Percentiles rank a stretch among this genome's conserved stretches.
Conservation (phyloP, 2,329 filamentous ascomycete species). For the Ophiostoma sp. region DNA sequence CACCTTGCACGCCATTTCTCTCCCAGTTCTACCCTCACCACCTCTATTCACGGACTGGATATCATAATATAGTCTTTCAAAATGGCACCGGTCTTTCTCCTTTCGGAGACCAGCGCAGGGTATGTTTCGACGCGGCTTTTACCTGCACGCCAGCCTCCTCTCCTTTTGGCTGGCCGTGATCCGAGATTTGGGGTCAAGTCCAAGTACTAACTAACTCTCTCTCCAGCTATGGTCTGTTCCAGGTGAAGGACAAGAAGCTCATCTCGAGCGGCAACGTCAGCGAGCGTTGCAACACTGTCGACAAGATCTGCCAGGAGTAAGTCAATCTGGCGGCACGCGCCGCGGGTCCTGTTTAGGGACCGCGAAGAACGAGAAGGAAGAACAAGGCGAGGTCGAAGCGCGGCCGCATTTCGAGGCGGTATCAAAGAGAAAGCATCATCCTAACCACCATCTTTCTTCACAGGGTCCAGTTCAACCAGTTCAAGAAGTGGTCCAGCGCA, state of each 20-base stretch:
- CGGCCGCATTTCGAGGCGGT: neutral
- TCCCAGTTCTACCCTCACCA: conserved; percentile 20
- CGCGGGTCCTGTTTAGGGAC: neutral
- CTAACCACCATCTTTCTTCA: neutral
- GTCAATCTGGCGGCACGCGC: conserved; percentile 34
- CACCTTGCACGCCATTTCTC: neutral
- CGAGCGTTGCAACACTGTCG: conserved; percentile 65
- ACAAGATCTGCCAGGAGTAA: conserved; percentile 81
- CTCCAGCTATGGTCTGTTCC: conserved; percentile 88
- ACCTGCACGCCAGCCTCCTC: conserved; percentile 11
- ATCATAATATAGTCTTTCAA: conserved; percentile 31
- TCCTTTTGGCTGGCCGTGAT: neutral
- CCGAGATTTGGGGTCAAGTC: neutral
- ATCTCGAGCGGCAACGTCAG: conserved; percentile 79
- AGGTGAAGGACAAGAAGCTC: conserved; percentile 97
- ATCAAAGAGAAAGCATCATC: neutral
- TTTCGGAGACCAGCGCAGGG: conserved; percentile 85
- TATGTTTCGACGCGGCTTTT: conserved; percentile 37
- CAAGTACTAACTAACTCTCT: conserved; percentile 34
- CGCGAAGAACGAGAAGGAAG: neutral
- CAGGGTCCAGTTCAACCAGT: conserved; percentile 92
- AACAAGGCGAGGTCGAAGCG: neutral
- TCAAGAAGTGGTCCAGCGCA: conserved; percentile 94
- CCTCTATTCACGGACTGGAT: conserved; percentile 2
- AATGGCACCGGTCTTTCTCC: conserved; percentile 80